Percentiles rank a stretch among this genome's conserved stretches.
Evolutionary conservation across 2,329 filamentous ascomycete genomes (phyloP).

Genomic region (Colletotrichum euphorbiae): DNA sequence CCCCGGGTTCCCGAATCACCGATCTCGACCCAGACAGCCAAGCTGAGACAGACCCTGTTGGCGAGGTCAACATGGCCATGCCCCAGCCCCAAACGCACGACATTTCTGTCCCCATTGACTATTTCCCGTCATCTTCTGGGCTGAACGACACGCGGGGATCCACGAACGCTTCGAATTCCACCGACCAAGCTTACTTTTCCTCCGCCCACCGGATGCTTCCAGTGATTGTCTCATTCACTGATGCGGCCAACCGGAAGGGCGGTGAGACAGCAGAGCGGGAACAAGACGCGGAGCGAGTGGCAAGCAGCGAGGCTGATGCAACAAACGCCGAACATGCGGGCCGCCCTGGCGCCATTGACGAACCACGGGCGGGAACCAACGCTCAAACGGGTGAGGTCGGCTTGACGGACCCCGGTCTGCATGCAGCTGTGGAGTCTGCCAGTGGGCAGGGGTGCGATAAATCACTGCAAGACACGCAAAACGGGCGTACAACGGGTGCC

Average conservation of each 20-base stretch:
- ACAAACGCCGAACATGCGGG: constrained; percentile 33
- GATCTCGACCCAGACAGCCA: constrained; percentile 22
- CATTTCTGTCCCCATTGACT: constrained; percentile 15
- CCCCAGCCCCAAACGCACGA: constrained; percentile 20
- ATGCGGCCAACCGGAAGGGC: constrained; percentile 32
- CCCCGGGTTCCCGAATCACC: constrained; percentile 3
- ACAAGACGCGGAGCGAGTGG: constrained; percentile 24
- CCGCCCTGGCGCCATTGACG: constrained; percentile 29
- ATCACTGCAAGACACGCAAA: constrained; percentile 40
- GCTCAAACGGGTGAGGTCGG: constrained; percentile 30
- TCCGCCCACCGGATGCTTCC: constrained; percentile 14
- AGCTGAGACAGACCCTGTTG: constrained; percentile 21
- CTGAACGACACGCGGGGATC: constrained; percentile 26
- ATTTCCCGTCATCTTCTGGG: constrained; percentile 30
- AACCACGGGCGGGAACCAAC: constrained; percentile 19
- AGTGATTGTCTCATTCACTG: constrained; percentile 7
- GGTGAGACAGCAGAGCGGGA: constrained; percentile 32
- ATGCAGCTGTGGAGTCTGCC: constrained; percentile 34
- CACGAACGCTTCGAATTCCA: constrained; percentile 10
- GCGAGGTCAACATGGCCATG: constrained; percentile 7
- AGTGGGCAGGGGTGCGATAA: constrained; percentile 26
- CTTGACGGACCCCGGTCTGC: constrained; percentile 27
- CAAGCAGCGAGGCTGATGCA: constrained; percentile 35
- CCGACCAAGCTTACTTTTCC: constrained; percentile 10
- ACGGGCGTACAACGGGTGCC: constrained; percentile 39